Percentiles rank a stretch among this genome's conserved stretches.
phyloP scores from a whole-genome alignment of 106 monocot genomes.

The Acanthochlamys bracteata region DNA sequence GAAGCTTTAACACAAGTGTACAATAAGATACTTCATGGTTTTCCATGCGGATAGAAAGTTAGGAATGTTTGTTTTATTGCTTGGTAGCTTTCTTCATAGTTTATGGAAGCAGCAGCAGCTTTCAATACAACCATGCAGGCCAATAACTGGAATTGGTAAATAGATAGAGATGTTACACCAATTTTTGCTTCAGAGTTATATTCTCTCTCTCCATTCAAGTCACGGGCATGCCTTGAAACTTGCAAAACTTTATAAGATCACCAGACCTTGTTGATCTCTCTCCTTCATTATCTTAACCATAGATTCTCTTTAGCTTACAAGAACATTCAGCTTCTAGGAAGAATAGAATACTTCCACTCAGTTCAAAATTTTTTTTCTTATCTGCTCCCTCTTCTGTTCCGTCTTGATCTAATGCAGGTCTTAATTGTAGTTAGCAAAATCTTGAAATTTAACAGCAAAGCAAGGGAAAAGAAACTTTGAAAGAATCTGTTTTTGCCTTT shows the following conservation, averaged over 20 bases:
- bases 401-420: too few species aligned
- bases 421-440: too few species aligned
- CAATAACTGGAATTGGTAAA: conserved; percentile 26
- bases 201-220: conserved; percentile 20
- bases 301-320: too few species aligned
- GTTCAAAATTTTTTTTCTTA: not conserved
- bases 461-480: too few species aligned
- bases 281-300: not conserved
- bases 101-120: too few species aligned
- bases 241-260: not conserved
- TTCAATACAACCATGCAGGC: conserved; percentile 25
- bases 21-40: not conserved
- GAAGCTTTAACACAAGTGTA: too few species aligned
- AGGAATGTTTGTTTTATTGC: conserved; percentile 64
- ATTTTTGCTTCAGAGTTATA: conserved; percentile 25
- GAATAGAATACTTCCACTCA: not conserved
- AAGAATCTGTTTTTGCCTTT: too few species aligned
- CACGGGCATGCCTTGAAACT: conserved; percentile 45
- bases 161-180: conserved; percentile 54
- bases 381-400: too few species aligned
- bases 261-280: too few species aligned
- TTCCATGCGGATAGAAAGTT: conserved; percentile 11
- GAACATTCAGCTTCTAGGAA: too few species aligned
- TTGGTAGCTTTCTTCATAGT: not conserved
- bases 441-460: too few species aligned